Evolutionary conservation across 2,329 filamentous ascomycete species (phyloP).

Genomic region (Colletotrichum australisinense): DNA sequence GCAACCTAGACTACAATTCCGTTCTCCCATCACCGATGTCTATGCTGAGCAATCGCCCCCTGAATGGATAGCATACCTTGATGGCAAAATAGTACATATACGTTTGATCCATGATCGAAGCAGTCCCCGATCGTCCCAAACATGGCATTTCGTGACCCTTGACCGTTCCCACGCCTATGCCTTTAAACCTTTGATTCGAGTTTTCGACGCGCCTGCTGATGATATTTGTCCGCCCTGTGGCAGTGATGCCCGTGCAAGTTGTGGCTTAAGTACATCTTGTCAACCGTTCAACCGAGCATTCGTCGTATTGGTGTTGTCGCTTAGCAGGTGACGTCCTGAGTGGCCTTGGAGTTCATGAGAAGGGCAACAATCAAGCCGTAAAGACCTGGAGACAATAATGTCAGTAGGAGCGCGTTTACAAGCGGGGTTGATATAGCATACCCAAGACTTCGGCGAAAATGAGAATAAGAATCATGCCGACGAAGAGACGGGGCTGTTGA

Average conservation of each 20-base stretch:
- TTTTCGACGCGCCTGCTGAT: slow-evolving; percentile 36
- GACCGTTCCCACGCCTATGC: slow-evolving; percentile 38
- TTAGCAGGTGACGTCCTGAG: slow-evolving; percentile 73
- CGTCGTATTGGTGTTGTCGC: slow-evolving; percentile 37
- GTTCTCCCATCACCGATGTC: slow-evolving; percentile 51
- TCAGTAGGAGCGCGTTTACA: slow-evolving; percentile 38
- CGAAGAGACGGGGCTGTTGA: slow-evolving; percentile 87
- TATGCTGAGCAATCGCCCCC: slow-evolving; percentile 57
- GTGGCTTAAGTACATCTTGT: slow-evolving; percentile 50
- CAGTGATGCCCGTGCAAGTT: slow-evolving; percentile 35
- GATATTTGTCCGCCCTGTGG: slow-evolving; percentile 38
- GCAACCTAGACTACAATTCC: slow-evolving; percentile 56
- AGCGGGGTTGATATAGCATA: slow-evolving; percentile 54
- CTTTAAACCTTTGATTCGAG: slow-evolving; percentile 38
- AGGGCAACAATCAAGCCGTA: slow-evolving; percentile 99
- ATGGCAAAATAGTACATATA: slow-evolving; percentile 65
- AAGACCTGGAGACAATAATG: slow-evolving; percentile 73
- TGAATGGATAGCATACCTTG: slow-evolving; percentile 51
- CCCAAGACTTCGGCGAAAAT: slow-evolving; percentile 99
- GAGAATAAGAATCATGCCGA: slow-evolving; percentile 98
- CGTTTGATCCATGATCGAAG: slow-evolving; percentile 42
- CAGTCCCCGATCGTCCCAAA: slow-evolving; percentile 38
- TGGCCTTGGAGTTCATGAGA: slow-evolving; percentile 98
- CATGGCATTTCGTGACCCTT: slow-evolving; percentile 34
- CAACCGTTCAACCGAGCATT: slow-evolving; percentile 43